Percentiles rank a stretch among this genome's conserved stretches.
phyloP scores from a whole-genome alignment of 805 yeast genomes.

The Teunomyces atbi region DNA sequence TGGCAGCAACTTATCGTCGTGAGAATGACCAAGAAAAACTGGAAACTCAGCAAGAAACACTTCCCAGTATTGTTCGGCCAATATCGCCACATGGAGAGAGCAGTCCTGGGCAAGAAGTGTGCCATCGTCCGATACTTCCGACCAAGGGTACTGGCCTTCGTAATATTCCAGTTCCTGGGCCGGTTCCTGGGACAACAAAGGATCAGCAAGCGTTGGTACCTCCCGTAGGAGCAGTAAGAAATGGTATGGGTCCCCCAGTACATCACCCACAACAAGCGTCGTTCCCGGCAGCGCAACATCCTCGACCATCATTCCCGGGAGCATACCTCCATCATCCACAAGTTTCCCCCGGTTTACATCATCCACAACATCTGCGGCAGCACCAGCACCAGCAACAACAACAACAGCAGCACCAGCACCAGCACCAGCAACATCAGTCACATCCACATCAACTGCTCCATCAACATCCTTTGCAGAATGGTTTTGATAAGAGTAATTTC shows the following conservation, averaged over 20 bases:
- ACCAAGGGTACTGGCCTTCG: background rate
- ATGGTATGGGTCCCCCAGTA: background rate
- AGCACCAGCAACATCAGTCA: background rate
- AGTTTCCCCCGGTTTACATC: background rate
- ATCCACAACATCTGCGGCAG: background rate
- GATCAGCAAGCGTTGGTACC: background rate
- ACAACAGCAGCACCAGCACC: background rate
- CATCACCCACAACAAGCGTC: background rate
- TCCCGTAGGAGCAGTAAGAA: background rate
- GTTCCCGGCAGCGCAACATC: no score
- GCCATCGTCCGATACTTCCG: background rate
- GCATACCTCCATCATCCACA: background rate
- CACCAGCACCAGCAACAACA: background rate
- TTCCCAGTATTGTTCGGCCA: background rate
- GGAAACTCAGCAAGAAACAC: background rate
- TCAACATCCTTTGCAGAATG: background rate
- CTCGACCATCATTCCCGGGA: no score
- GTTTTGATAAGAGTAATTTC: slow-evolving; percentile 3
- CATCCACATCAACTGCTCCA: background rate
- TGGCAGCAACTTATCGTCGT: slow-evolving; percentile 39
- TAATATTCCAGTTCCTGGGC: background rate
- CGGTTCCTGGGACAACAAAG: background rate
- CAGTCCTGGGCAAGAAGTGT: background rate
- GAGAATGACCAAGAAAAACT: slow-evolving; percentile 13
- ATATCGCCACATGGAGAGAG: background rate